phyloP scores from a whole-genome alignment of 305 asterid species.

The Fraxinus dipetala region DNA sequence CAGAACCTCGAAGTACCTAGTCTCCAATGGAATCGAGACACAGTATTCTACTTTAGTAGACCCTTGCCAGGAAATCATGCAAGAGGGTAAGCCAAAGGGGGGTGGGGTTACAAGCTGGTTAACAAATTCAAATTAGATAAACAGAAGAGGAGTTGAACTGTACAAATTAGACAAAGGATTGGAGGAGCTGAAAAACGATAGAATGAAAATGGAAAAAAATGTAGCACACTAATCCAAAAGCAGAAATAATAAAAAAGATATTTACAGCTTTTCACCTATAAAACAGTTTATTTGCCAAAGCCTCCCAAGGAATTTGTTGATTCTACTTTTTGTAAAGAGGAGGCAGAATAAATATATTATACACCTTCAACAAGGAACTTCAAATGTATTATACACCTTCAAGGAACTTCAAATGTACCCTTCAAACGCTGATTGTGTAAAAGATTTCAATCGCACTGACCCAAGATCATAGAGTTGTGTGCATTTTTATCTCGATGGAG shows the following conservation, averaged over 20 bases:
- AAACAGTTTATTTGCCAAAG: slow-evolving; percentile 70
- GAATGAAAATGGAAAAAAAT: neutral
- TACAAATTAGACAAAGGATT: neutral
- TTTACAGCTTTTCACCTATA: slow-evolving; percentile 81
- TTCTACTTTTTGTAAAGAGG: slow-evolving; percentile 25
- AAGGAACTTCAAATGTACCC: slow-evolving; percentile 20
- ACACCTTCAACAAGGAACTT: slow-evolving; percentile 39
- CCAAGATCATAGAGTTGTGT: neutral
- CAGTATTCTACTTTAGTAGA: neutral
- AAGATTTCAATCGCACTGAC: neutral
- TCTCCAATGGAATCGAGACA: neutral
- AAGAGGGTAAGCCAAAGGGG: neutral
- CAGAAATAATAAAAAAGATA: slow-evolving; percentile 32
- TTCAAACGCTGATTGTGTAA: slow-evolving; percentile 5
- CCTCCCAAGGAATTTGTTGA: slow-evolving; percentile 53
- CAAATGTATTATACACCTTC: slow-evolving; percentile 43
- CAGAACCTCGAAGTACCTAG: neutral
- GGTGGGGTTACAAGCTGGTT: neutral
- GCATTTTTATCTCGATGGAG: slow-evolving; percentile 49
- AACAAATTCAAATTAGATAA: slow-evolving; percentile 3
- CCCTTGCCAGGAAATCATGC: neutral
- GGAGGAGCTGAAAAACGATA: neutral
- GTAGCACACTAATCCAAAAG: slow-evolving; percentile 36
- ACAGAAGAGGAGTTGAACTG: neutral
- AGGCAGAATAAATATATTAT: slow-evolving; percentile 64